Evolutionary conservation across 306 rosid species (phyloP), one percentile per base, ranked within the genome.

Genomic region (Quercus glauca): DNA sequence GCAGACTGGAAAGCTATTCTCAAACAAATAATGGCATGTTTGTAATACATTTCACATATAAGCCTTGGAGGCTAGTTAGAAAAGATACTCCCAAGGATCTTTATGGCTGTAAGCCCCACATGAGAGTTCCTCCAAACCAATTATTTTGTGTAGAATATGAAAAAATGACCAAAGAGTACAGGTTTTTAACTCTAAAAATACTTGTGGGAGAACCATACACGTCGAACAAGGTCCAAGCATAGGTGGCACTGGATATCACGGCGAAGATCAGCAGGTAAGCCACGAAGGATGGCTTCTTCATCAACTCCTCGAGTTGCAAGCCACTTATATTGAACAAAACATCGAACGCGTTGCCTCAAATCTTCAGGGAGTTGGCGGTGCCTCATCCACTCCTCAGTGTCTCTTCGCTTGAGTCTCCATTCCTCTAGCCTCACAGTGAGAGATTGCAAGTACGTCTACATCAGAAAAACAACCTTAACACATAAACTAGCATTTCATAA

Each of bases 361-460:
- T 90, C 99, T 84, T 88, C 94, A 68, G 99, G 98, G 73, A 96
- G 99, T 89, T 96, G 99, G 77, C 98, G 98, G 86, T 96, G 97
- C 86, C 89, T 86, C 99, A 96, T 96, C 99, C 99, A 96, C 87
- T 96, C 99, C 83, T 96, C 97, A 2, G 98, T 93, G 87, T 96
- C 99, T 82, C 98, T 88, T 83, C 82, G 91, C 85, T 89, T 93
- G 74, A 96, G 94, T 88, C 99, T 91, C 99, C 99, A 95, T 71
- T 96, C 99, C 85, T 96, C 99, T 15, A 91, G 96, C 89, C 98
- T 90, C 85, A 91, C 85, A 14, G 98, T 96, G 78, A 89, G 85
- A 45, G 99, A 96, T 90, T 96, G 99, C 87, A 96, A 89, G 84
- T 96, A 91, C 21, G 98, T 96, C 99, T 96, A 76, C 76, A 69